Evolutionary conservation across 495 filamentous ascomycete genomes (phyloP), one percentile per base, ranked within the genome.

Genomic region (Elasticomyces elasticus): DNA sequence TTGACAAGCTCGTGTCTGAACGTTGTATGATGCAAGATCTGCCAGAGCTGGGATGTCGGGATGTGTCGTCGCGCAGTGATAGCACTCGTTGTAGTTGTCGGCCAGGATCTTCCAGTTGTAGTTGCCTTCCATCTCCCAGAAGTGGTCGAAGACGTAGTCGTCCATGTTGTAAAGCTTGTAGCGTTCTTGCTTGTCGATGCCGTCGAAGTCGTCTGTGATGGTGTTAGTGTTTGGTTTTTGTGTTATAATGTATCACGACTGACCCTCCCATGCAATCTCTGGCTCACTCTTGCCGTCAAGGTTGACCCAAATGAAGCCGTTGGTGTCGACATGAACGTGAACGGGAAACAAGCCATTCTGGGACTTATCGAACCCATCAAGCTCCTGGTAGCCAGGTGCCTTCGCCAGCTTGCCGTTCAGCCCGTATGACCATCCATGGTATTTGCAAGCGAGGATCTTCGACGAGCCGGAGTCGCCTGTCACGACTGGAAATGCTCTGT

Each of bases 391-490:
- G 2, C 72, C 69, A 0, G 79, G 79, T 1, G 80, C 79, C 62
- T 81, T 80, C 42, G 78, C 72, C 35, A 83, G 64, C 30, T 74
- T 70, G 17, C 80, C 79, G 38, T 63, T 70, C 5, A 73, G 71
- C 50, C 77, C 74, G 55, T 82, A 82, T 33, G 73, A 76, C 79
- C 80, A 84, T 23, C 80, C 79, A 63, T 84, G 80, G 56, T 82
- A 84, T 40, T 74, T 69, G 63, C 79, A 84, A 1, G 71, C 66
- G 12, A 82, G 72, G 53, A 80, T 74, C 6, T 69, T 68, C 15
- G 75, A 63, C 9, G 67, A 71, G 4, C 79, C 79, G 9, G 64
- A 52, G 6, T 72, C 67, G 35, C 73, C 72, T 11, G 70, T 71
- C 9, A 80, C 75, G 20, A 81, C 70, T 7, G 77, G 76, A 62